phyloP scores from a whole-genome alignment of 2,329 filamentous ascomycete genomes.

The Aspergillus terreus region DNA sequence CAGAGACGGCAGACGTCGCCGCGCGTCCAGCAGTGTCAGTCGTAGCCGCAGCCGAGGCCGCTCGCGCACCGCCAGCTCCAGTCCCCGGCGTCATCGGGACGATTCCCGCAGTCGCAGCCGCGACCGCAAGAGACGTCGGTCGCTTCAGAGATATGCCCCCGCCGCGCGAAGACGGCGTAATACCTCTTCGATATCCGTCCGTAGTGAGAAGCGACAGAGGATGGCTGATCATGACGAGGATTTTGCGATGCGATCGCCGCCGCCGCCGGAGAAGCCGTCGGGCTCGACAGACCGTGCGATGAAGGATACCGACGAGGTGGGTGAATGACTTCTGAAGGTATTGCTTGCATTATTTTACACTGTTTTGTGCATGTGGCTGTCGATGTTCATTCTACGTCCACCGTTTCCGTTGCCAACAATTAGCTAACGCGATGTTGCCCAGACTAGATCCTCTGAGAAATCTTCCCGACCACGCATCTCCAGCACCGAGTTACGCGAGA shows the following conservation, averaged over 20 bases:
- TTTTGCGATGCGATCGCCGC: conserved; percentile 18
- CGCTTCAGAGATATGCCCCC: conserved; percentile 44
- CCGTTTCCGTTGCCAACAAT: conserved; percentile 10
- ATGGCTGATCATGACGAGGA: conserved; percentile 36
- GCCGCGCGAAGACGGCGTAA: conserved; percentile 39
- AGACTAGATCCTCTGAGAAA: conserved; percentile 1
- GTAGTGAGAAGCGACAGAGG: conserved; percentile 40
- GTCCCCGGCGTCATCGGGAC: neutral
- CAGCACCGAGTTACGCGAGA: conserved; percentile 35
- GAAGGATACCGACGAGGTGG: conserved; percentile 29
- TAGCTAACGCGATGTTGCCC: neutral
- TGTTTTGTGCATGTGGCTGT: neutral
- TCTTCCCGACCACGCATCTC: conserved; percentile 20
- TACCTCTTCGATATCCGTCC: conserved; percentile 40
- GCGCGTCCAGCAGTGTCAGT: conserved; percentile 22
- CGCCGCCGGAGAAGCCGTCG: conserved; percentile 14
- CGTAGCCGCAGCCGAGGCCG: conserved; percentile 28
- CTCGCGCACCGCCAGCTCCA: neutral
- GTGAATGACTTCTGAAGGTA: conserved; percentile 22
- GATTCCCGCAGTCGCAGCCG: conserved; percentile 3
- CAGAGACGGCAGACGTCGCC: conserved; percentile 27
- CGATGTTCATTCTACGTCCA: conserved; percentile 10
- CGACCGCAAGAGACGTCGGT: conserved; percentile 42
- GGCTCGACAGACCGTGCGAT: conserved; percentile 17
- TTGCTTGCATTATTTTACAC: neutral